phyloP scores from a whole-genome alignment of 2,329 filamentous ascomycete species.

The Ambrosiella xylebori region DNA sequence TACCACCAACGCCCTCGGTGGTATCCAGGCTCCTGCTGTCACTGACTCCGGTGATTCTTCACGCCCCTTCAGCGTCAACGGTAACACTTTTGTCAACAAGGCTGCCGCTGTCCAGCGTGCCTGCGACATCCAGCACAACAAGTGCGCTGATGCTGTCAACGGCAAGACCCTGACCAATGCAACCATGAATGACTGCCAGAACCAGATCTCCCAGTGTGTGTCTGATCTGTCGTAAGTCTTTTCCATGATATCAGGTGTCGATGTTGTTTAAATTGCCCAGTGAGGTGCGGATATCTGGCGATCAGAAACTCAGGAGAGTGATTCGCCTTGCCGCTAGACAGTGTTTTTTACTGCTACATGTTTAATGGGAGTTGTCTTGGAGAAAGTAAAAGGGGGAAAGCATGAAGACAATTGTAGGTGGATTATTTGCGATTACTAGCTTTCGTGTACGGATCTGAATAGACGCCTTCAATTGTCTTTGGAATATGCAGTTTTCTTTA shows the following conservation, averaged over 20 bases:
- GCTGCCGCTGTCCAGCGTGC: slow-evolving; percentile 39
- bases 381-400: background rate
- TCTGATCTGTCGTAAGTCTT: slow-evolving; percentile 19
- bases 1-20: slow-evolving; percentile 27
- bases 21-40: slow-evolving; percentile 33
- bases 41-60: slow-evolving; percentile 27
- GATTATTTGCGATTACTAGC: background rate
- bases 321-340: background rate
- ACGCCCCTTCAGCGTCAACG: slow-evolving; percentile 39
- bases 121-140: slow-evolving; percentile 47
- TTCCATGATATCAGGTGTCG: background rate
- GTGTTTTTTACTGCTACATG: background rate
- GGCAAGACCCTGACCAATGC: slow-evolving; percentile 25
- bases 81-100: slow-evolving; percentile 39
- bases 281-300: background rate
- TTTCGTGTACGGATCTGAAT: background rate
- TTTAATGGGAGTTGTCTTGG: slow-evolving; percentile 1
- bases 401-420: background rate
- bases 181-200: slow-evolving; percentile 33
- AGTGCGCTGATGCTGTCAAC: slow-evolving; percentile 40
- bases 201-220: slow-evolving; percentile 31
- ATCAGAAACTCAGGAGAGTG: background rate
- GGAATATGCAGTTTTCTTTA: background rate
- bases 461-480: slow-evolving; percentile 2
- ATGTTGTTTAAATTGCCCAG: background rate